Percentiles rank a stretch among this genome's conserved stretches.
Conservation (phyloP, 306 rosid genomes). For the Corylus americana region DNA sequence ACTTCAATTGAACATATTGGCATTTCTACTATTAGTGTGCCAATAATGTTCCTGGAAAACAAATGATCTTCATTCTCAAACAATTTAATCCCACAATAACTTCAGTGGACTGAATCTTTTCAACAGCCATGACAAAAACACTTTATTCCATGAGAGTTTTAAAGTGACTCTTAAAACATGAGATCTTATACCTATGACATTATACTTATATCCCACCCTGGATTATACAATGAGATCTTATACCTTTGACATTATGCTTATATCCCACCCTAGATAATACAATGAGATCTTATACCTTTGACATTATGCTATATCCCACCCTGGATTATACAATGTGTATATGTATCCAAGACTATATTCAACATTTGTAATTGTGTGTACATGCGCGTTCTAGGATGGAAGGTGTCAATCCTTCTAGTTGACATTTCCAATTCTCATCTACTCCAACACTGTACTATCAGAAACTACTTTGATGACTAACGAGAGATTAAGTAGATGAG, state of each 20-base stretch:
- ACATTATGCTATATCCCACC: not conserved
- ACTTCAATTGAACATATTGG: not conserved
- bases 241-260: too few relatives aligned
- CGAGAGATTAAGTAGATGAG: not conserved
- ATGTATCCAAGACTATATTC: not conserved
- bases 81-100: not conserved
- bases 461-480: not conserved
- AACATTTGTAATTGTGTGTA: not conserved
- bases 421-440: not conserved
- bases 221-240: not conserved
- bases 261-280: too few relatives aligned
- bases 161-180: not conserved
- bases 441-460: not conserved
- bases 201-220: not conserved
- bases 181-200: not conserved
- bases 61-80: not conserved
- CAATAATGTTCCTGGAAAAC: not conserved
- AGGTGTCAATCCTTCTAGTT: not conserved
- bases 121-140: not conserved
- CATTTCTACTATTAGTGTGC: not conserved
- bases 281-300: not conserved
- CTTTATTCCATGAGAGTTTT: not conserved
- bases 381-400: too few relatives aligned
- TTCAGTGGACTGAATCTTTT: not conserved
- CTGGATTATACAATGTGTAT: not conserved